Base-by-base conservation (phyloP, 208 protist genomes). In the Leptomonas seymouri region DNA sequence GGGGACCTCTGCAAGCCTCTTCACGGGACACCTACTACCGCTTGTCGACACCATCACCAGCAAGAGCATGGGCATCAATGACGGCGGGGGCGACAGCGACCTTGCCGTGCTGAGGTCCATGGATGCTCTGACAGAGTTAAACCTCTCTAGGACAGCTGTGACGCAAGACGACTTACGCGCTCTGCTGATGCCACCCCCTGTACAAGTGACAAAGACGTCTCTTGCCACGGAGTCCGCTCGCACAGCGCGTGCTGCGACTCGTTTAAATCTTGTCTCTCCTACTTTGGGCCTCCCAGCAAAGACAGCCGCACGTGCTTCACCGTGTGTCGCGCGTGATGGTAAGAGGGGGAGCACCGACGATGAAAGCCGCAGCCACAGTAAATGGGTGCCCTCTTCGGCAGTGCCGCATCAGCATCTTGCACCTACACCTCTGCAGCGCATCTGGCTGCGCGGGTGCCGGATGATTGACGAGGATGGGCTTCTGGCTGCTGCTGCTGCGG, bases 391-490 rank as follows among this genome's bases (percentile, higher is more conserved):
- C 7, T 6, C 2, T 28, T 3, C 21, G 20, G 1, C 16, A 16
- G 20, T 3, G 41, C 14, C 44, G 27, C 31, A 48, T 30, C 50
- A 39, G 3, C 39, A 42, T 8, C 59, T 27, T 27, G 27, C 58
- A 20, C 5, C 31, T 15, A 30, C 48, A 14, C 44, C 60, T 42
- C 66, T 86, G 16, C 74, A 81, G 51, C 69, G 69, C 7, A 36
- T 87, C 8, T 80, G 82, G 67, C 31, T 87, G 55, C 82, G 77
- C 41, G 71, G 72, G 1, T 84, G 82, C 28, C 77, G 54, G 15
- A 31, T 41, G 9, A 11, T 78, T 4, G 56, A 76, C 48, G 71
- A 69, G 57, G 61, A 45, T 3, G 54, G 39, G 4, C 44, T 69
- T 4, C 27, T 68, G 0, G 41, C 51, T 21, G 41, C 51, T 15